These are phyloP conservation scores for Magnaporthiopsis incrustans DNA, from an alignment of 2,329 filamentous ascomycete species.

Conservation along the genomic window DNA sequence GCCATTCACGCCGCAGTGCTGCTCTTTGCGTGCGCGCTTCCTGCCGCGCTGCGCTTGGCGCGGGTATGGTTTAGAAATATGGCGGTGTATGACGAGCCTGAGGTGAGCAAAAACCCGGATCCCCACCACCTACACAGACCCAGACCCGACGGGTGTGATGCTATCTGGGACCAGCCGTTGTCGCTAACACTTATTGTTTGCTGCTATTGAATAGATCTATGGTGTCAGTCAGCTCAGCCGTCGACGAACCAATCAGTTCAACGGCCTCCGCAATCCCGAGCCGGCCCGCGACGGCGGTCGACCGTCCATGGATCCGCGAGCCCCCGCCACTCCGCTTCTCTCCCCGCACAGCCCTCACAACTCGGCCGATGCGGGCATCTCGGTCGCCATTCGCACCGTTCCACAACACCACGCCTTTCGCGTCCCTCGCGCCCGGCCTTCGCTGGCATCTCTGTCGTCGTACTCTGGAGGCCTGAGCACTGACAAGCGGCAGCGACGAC, in stretches of 20 bases:
- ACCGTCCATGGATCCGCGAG: too few relatives aligned
- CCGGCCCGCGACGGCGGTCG: too few relatives aligned
- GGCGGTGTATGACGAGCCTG: background rate
- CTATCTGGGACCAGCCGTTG: background rate
- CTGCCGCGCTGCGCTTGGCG: conserved; percentile 35
- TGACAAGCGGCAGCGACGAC: background rate
- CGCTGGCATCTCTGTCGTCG: background rate
- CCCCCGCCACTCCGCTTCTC: background rate
- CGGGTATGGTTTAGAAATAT: background rate
- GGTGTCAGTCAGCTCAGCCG: background rate
- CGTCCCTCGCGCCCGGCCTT: background rate
- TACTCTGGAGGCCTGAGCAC: background rate
- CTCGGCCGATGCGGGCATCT: background rate
- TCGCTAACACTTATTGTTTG: background rate
- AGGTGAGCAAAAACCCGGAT: background rate
- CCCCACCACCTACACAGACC: background rate
- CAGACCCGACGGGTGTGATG: background rate
- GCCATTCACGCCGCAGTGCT: conserved; percentile 57
- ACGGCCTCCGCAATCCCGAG: background rate
- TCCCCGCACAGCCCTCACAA: background rate
- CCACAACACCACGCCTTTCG: background rate
- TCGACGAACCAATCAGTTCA: background rate
- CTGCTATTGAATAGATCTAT: background rate
- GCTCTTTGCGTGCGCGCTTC: conserved; percentile 62
- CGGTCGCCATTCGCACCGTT: background rate